Conservation (phyloP, 208 protist species). For the Wallacemonas sp. region DNA sequence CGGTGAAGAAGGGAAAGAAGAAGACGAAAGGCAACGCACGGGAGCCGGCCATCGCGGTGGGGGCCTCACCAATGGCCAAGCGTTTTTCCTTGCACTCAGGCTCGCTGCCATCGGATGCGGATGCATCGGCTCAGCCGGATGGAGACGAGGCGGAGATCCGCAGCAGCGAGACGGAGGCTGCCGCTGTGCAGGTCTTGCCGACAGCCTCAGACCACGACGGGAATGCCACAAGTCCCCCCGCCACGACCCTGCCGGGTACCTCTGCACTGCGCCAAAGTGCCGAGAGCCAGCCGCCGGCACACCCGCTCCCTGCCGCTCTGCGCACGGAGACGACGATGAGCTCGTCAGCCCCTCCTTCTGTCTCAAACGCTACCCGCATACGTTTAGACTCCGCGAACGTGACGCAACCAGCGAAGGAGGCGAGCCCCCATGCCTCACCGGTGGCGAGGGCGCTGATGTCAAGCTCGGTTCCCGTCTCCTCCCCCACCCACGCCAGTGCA, state of each 20-base stretch:
- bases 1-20: background rate
- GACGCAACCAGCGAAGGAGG: background rate
- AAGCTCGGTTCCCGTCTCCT: too few species aligned
- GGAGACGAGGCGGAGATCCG: too few species aligned
- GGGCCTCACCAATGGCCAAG: background rate
- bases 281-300: background rate
- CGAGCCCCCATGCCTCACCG: background rate
- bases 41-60: background rate
- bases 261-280: background rate
- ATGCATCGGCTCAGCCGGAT: too few species aligned
- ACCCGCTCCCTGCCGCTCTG: background rate
- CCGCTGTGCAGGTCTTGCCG: too few species aligned
- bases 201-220: too few species aligned
- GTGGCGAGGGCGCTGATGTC: background rate
- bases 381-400: conserved; percentile 1
- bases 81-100: background rate
- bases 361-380: background rate
- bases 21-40: conserved; percentile 11
- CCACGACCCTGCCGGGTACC: too few species aligned
- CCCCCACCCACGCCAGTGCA: too few species aligned
- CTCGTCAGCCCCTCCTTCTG: conserved; percentile 8
- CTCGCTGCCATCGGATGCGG: too few species aligned
- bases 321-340: too few species aligned
- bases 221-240: too few species aligned
- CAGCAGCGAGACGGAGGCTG: too few species aligned